These are phyloP conservation scores for Neurospora intermedia DNA, from an alignment of 495 filamentous ascomycete species.

Conservation along the genomic window DNA sequence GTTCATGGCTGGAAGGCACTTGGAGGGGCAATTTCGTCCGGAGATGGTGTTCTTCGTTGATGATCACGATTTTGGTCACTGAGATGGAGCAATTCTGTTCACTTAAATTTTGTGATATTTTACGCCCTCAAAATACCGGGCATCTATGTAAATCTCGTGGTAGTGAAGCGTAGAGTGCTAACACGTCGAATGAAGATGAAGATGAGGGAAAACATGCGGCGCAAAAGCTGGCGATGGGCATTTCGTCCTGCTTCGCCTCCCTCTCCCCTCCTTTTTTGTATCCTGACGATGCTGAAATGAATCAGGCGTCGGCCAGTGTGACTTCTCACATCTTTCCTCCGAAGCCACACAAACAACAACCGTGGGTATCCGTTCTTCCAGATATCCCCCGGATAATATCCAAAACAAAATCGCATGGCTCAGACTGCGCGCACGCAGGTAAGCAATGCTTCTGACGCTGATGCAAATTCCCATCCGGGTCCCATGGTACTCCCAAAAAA, in stretches of 20 bases:
- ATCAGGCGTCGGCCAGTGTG: not conserved
- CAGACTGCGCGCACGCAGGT: not conserved
- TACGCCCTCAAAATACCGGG: not conserved
- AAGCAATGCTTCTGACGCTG: not conserved
- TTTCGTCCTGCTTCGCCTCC: not conserved
- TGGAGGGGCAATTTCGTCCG: not conserved
- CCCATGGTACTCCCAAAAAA: not conserved
- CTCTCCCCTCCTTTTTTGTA: not conserved
- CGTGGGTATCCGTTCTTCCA: not conserved
- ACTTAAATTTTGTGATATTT: not conserved
- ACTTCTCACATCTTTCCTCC: not conserved
- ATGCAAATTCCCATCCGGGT: not conserved
- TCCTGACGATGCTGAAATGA: not conserved
- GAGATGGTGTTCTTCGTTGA: not conserved
- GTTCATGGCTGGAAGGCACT: not conserved
- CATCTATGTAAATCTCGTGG: fast-evolving
- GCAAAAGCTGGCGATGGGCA: not conserved
- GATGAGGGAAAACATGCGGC: not conserved
- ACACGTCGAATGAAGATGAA: not conserved
- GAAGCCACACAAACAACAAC: not conserved
- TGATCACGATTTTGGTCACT: not conserved
- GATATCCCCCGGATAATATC: not conserved
- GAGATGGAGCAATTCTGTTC: not conserved
- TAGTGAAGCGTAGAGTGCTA: not conserved
- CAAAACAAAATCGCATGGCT: not conserved